Conservation (phyloP, 768 basidiomycete genomes). For the Pilatotrama ljubarskyi region DNA sequence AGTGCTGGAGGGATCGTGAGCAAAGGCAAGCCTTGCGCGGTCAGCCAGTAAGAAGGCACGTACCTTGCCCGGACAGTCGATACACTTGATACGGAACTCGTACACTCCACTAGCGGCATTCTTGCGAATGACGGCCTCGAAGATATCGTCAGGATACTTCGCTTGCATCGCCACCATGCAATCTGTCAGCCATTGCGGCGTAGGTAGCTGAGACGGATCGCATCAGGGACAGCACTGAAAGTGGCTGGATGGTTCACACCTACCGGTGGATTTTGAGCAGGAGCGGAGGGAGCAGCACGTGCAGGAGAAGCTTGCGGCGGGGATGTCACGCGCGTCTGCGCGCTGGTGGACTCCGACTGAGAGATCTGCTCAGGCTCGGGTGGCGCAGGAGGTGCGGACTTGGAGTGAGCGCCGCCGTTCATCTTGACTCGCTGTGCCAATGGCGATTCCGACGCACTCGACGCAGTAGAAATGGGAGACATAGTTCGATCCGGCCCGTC, state of each 20-base stretch:
- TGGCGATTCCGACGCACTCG: slow-evolving; percentile 73
- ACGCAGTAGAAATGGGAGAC: slow-evolving; percentile 72
- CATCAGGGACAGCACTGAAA: neutral
- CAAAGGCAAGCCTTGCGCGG: neutral
- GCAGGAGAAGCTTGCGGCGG: slow-evolving; percentile 14
- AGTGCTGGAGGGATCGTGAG: slow-evolving; percentile 53
- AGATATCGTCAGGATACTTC: slow-evolving; percentile 79
- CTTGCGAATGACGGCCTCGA: slow-evolving; percentile 73
- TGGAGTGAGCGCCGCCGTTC: slow-evolving; percentile 49
- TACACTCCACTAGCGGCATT: slow-evolving; percentile 48
- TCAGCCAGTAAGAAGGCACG: slow-evolving; percentile 19
- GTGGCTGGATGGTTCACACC: neutral
- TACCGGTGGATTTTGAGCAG: slow-evolving; percentile 14
- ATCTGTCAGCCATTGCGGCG: slow-evolving; percentile 69
- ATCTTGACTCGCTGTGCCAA: slow-evolving; percentile 66
- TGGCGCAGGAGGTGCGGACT: slow-evolving; percentile 29
- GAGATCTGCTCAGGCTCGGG: slow-evolving; percentile 20
- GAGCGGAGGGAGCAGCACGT: slow-evolving; percentile 11
- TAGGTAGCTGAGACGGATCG: slow-evolving; percentile 36
- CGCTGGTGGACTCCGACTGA: slow-evolving; percentile 10
- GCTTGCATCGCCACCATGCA: slow-evolving; percentile 69
- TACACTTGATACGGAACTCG: slow-evolving; percentile 91
- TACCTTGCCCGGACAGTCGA: slow-evolving; percentile 94
- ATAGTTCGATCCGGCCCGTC: slow-evolving; percentile 49
- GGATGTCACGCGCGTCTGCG: neutral